Conservation (phyloP, 1,284 basidiomycete species). For the Fomitopsis schrenkii region DNA sequence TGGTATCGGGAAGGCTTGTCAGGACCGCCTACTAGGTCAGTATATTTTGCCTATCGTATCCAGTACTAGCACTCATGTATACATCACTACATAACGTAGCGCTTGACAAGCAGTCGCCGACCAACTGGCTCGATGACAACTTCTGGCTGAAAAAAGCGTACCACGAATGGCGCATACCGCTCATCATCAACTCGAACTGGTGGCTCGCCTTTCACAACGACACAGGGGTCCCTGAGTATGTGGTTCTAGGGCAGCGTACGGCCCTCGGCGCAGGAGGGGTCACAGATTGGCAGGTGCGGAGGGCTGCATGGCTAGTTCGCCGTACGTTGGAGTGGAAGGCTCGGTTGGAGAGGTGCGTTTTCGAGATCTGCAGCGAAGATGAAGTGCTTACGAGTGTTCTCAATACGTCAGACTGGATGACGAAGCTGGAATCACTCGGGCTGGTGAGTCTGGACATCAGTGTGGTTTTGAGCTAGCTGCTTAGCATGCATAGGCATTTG, state of each 20-base stretch:
- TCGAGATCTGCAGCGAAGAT: constrained; percentile 1
- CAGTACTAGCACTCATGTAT: not conserved
- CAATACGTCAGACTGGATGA: constrained; percentile 31
- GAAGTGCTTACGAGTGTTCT: not conserved
- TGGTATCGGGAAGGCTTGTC: constrained; percentile 70
- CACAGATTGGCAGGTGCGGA: constrained; percentile 81
- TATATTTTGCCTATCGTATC: constrained; percentile 11
- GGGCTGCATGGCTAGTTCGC: constrained; percentile 82
- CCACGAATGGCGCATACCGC: constrained; percentile 84
- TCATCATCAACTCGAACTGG: constrained; percentile 95
- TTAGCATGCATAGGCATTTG: constrained; percentile 46
- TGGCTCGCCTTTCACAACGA: constrained; percentile 88
- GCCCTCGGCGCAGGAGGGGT: constrained; percentile 41
- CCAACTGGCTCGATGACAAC: constrained; percentile 96
- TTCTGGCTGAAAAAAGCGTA: constrained; percentile 93
- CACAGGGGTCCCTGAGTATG: constrained; percentile 42
- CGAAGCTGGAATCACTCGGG: constrained; percentile 50
- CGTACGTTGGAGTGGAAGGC: constrained; percentile 80
- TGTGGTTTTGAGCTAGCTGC: not conserved
- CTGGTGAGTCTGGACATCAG: constrained; percentile 33
- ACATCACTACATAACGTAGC: constrained; percentile 39
- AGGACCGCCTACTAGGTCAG: constrained; percentile 79
- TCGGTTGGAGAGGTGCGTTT: constrained; percentile 53
- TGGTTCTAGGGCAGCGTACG: constrained; percentile 30
- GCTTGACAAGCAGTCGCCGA: constrained; percentile 80